These are phyloP conservation scores for Russula emetica DNA, from an alignment of 768 basidiomycete species.

Conservation along the genomic window DNA sequence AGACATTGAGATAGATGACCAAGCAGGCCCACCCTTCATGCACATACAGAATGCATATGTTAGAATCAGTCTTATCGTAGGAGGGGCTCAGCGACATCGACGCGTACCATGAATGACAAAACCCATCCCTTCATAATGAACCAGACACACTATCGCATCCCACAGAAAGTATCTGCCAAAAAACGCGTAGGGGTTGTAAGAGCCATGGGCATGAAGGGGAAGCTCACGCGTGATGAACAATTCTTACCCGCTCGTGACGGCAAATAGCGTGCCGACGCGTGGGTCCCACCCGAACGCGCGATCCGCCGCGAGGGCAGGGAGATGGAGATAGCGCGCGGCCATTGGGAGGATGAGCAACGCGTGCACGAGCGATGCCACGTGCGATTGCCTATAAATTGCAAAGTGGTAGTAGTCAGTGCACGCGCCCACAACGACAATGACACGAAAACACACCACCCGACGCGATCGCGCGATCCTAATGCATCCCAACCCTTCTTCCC, in stretches of 20 bases:
- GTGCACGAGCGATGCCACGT: conserved; percentile 69
- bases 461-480: conserved; percentile 4
- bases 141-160: conserved; percentile 68
- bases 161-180: conserved; percentile 68
- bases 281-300: conserved; percentile 75
- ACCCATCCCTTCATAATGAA: conserved; percentile 66
- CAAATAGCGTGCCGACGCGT: conserved; percentile 51
- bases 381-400: conserved; percentile 51
- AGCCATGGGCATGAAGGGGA: no score
- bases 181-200: background rate
- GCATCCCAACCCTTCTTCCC: conserved; percentile 45
- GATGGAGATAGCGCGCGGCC: conserved; percentile 50
- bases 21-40: conserved; percentile 57
- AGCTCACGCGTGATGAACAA: conserved; percentile 11
- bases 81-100: conserved; percentile 8
- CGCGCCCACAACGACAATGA: background rate
- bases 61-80: background rate
- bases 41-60: no score
- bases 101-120: conserved; percentile 72
- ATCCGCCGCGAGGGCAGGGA: conserved; percentile 49
- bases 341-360: conserved; percentile 63
- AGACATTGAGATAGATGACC: conserved; percentile 61
- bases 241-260: conserved; percentile 67
- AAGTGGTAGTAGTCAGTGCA: background rate
- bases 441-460: conserved; percentile 14